Evolutionary conservation across 257 asterid genomes (phyloP).

Genomic region (Osmanthus fragrans): DNA sequence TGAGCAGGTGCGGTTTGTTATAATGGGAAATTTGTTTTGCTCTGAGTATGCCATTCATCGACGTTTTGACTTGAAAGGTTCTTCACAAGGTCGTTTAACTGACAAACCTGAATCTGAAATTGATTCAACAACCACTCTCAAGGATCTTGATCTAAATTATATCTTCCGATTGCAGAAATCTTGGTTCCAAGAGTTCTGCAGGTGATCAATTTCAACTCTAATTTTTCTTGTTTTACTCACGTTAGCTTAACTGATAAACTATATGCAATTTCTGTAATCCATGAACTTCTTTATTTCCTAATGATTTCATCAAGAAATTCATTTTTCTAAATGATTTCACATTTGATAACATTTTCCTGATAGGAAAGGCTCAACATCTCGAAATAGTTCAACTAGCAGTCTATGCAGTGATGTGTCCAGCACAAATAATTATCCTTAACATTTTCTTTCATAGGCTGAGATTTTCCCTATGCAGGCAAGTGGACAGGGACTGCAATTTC

Average conservation of each 20-base stretch:
- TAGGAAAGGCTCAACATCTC: neutral
- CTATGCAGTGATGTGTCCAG: neutral
- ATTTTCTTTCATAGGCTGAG: neutral
- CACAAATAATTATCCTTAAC: neutral
- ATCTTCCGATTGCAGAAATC: conserved; percentile 13
- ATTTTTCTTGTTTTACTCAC: neutral
- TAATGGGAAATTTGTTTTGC: conserved; percentile 34
- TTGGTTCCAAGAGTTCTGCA: conserved; percentile 23
- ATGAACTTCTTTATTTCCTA: neutral
- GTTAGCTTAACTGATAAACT: neutral
- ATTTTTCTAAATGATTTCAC: neutral
- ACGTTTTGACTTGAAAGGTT: conserved; percentile 20
- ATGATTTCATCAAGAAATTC: neutral
- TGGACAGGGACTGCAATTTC: conserved; percentile 27
- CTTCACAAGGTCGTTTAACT: conserved; percentile 7
- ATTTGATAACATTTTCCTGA: neutral
- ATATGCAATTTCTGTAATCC: neutral
- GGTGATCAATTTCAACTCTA: conserved; percentile 8
- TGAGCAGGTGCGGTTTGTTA: conserved; percentile 33
- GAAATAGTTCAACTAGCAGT: neutral
- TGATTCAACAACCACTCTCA: conserved; percentile 22
- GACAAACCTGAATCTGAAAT: conserved; percentile 24
- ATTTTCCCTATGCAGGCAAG: conserved; percentile 21
- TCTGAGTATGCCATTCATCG: conserved; percentile 5
- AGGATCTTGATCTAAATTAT: conserved; percentile 23